These are phyloP conservation scores for Annulohypoxylon maeteangense DNA, from an alignment of 495 filamentous ascomycete genomes.

Conservation along the genomic window DNA sequence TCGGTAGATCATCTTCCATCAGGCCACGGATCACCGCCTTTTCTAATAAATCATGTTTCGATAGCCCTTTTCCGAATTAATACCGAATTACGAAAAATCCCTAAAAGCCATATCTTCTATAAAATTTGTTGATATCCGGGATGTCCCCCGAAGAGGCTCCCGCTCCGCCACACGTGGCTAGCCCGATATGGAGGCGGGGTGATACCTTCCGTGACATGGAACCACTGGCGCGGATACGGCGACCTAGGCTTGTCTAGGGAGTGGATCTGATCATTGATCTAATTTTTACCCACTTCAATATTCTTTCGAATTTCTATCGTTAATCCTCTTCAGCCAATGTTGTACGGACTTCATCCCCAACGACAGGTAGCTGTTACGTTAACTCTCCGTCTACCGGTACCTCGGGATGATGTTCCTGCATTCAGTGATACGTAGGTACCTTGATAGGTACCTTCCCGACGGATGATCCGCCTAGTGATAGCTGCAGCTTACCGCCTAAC, in stretches of 20 bases:
- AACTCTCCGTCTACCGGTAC: neutral
- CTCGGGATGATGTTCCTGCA: conserved; percentile 27
- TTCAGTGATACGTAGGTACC: conserved; percentile 22
- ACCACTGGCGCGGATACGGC: conserved; percentile 28
- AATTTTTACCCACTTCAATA: neutral
- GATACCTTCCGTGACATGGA: conserved; percentile 46
- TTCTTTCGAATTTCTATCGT: conserved; percentile 12
- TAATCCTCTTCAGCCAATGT: neutral
- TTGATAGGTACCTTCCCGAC: neutral
- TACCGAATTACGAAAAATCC: neutral
- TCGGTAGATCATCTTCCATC: conserved; percentile 24
- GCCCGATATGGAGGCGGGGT: conserved; percentile 51
- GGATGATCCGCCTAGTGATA: conserved; percentile 20
- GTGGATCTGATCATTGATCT: conserved; percentile 4
- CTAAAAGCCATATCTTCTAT: neutral
- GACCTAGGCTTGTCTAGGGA: neutral
- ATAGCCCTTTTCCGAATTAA: neutral
- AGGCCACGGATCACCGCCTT: neutral
- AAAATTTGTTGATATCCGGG: conserved; percentile 8
- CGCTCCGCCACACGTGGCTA: conserved; percentile 34
- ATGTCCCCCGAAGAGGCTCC: conserved; percentile 27
- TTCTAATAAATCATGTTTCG: neutral
- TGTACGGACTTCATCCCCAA: conserved; percentile 16
- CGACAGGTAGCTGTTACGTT: neutral
- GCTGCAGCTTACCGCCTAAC: conserved; percentile 15